Evolutionary conservation across 495 filamentous ascomycete genomes (phyloP).

Genomic region (Penicillium canescens): DNA sequence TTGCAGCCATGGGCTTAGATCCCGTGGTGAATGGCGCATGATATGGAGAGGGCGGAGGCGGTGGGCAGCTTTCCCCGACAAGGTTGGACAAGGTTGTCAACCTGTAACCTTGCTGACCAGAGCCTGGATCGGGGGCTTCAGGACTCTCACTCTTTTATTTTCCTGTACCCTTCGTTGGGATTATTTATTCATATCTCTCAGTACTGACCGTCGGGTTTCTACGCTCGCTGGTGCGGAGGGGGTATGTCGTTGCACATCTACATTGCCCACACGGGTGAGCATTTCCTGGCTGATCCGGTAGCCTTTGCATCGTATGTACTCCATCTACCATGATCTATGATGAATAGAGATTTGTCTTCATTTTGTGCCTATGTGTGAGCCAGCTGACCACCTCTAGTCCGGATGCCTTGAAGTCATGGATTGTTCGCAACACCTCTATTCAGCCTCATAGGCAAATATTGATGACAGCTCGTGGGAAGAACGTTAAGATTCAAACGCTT

Average conservation of each 20-base stretch:
- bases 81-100: constrained; percentile 4
- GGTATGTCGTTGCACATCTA: constrained; percentile 78
- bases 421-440: constrained; percentile 65
- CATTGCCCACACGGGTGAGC: constrained; percentile 86
- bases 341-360: constrained; percentile 8
- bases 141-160: constrained; percentile 12
- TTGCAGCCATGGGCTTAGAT: constrained; percentile 40
- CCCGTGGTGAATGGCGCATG: constrained; percentile 35
- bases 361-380: constrained; percentile 1
- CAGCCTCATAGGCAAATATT: constrained; percentile 71
- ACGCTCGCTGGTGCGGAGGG: constrained; percentile 40
- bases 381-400: constrained; percentile 52
- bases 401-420: constrained; percentile 69
- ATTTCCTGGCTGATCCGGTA: constrained; percentile 68
- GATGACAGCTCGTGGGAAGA: constrained; percentile 79
- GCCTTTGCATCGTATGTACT: constrained; percentile 66
- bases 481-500: constrained; percentile 73
- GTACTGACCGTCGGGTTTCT: constrained; percentile 29
- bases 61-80: constrained; percentile 16
- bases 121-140: constrained; percentile 21
- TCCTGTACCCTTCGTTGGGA: constrained; percentile 10
- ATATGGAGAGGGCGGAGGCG: constrained; percentile 27
- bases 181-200: constrained; percentile 28
- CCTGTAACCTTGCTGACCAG: constrained; percentile 3
- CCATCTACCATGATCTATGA: constrained; percentile 1